Evolutionary conservation across 2,329 filamentous ascomycete genomes (phyloP).

Genomic region (Curvularia sp.): DNA sequence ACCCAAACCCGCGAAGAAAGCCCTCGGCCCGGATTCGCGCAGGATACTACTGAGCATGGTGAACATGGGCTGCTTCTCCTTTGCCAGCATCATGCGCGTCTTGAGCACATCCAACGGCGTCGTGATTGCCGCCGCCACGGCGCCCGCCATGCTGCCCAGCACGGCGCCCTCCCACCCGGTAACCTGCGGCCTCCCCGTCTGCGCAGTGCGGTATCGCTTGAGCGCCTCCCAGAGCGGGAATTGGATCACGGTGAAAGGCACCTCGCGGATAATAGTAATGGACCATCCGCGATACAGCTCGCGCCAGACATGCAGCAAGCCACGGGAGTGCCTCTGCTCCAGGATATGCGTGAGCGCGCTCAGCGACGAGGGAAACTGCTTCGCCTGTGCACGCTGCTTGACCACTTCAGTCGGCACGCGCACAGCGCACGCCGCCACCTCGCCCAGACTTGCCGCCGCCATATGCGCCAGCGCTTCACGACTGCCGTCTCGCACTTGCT

Average conservation of each 20-base stretch:
- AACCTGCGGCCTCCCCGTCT: constrained; percentile 59
- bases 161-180: constrained; percentile 80
- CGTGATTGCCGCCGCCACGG: constrained; percentile 83
- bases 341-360: constrained; percentile 75
- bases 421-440: constrained; percentile 90
- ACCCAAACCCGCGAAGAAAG: constrained; percentile 78
- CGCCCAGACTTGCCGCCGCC: constrained; percentile 82
- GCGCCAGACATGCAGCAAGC: constrained; percentile 68
- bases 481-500: constrained; percentile 17
- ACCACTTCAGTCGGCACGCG: constrained; percentile 95
- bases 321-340: constrained; percentile 46
- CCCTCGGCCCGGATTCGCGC: constrained; percentile 67
- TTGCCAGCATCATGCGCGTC: constrained; percentile 92
- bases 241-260: constrained; percentile 96
- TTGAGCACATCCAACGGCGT: constrained; percentile 96
- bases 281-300: constrained; percentile 92
- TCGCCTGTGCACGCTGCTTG: constrained; percentile 94
- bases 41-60: constrained; percentile 70
- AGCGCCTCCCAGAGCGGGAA: constrained; percentile 96
- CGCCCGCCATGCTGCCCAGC: constrained; percentile 84
- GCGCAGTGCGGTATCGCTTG: constrained; percentile 72
- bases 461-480: constrained; percentile 69
- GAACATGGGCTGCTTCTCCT: constrained; percentile 67
- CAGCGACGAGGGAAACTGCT: constrained; percentile 74
- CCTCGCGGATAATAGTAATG: constrained; percentile 93